Conservation (phyloP, 495 filamentous ascomycete genomes). For the Talaromyces proteolyticus region DNA sequence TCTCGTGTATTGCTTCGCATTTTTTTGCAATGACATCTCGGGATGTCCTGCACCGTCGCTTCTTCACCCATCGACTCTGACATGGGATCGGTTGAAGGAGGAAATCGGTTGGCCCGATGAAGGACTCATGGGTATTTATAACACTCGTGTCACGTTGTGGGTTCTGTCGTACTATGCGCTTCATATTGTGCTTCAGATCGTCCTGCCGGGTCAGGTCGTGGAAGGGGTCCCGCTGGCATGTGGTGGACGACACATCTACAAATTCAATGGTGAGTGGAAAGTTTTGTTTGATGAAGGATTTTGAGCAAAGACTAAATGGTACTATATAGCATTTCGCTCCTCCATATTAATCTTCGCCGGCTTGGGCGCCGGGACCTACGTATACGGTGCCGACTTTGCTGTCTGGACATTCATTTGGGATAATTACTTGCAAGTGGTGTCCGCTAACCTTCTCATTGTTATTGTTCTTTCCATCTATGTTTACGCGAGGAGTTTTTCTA, state of each 20-base stretch:
- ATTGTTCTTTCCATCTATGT: constrained; percentile 64
- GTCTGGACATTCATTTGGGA: constrained; percentile 92
- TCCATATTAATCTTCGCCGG: constrained; percentile 62
- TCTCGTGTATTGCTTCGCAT: constrained; percentile 67
- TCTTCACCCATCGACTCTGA: constrained; percentile 65
- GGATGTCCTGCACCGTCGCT: constrained; percentile 87
- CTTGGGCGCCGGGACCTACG: constrained; percentile 64
- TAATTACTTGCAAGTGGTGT: constrained; percentile 82
- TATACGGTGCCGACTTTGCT: constrained; percentile 73
- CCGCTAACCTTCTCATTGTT: constrained; percentile 72
- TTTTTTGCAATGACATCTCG: constrained; percentile 86
- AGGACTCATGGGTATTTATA: constrained; percentile 57
- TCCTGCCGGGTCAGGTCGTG: constrained; percentile 70
- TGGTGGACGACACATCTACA: constrained; percentile 77
- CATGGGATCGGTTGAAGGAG: constrained; percentile 61
- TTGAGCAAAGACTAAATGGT: constrained; percentile 8
- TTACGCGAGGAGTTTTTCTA: constrained; percentile 74
- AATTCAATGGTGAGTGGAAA: constrained; percentile 67
- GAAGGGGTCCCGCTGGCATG: constrained; percentile 64
- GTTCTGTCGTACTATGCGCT: constrained; percentile 75
- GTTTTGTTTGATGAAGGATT: constrained; percentile 1
- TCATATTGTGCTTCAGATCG: constrained; percentile 64
- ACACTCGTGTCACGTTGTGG: constrained; percentile 53
- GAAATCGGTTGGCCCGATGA: constrained; percentile 75
- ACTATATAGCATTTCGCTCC: constrained; percentile 62